Percentiles rank a stretch among this genome's conserved stretches.
Evolutionary conservation across 768 basidiomycete species (phyloP).

Genomic region (Zangia roseola): DNA sequence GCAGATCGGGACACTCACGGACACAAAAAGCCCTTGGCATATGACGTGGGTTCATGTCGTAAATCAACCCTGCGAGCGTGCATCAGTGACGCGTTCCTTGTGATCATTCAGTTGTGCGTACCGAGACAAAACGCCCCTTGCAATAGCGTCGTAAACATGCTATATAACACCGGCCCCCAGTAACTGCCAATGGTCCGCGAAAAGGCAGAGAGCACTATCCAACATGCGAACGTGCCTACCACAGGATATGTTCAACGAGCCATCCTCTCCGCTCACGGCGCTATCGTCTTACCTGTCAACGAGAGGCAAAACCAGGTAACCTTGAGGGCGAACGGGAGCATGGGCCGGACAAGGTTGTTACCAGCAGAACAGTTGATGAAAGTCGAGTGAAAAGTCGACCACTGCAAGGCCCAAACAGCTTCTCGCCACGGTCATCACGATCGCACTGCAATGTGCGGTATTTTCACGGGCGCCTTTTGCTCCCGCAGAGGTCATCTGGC

Average conservation of each 20-base stretch:
- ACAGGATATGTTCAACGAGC: background rate
- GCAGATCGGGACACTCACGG: slow-evolving; percentile 33
- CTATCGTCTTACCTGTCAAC: slow-evolving; percentile 42
- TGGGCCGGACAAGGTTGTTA: slow-evolving; percentile 19
- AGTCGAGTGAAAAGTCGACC: background rate
- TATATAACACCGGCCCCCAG: slow-evolving; percentile 53
- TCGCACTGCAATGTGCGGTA: background rate
- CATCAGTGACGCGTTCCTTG: background rate
- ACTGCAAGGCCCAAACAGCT: background rate
- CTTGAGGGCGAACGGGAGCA: slow-evolving; percentile 59
- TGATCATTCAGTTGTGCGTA: slow-evolving; percentile 24
- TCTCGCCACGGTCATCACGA: background rate
- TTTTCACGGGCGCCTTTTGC: slow-evolving; percentile 7
- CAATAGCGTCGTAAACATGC: slow-evolving; percentile 47
- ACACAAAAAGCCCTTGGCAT: slow-evolving; percentile 64
- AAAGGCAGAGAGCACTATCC: slow-evolving; percentile 47
- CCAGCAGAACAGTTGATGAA: background rate
- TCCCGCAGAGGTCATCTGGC: background rate
- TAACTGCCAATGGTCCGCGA: slow-evolving; percentile 40
- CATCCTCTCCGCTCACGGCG: background rate
- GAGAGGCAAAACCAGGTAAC: slow-evolving; percentile 59
- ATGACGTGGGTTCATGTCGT: slow-evolving; percentile 55
- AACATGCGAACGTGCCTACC: slow-evolving; percentile 51
- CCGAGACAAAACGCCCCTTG: slow-evolving; percentile 62
- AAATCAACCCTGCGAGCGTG: slow-evolving; percentile 51